A percentile compares a stretch with the other conserved stretches of the same genome.
These are phyloP conservation scores for Plasmodium yoelii DNA, from an alignment of 169 alveolate genomes.

Conservation along the genomic window DNA sequence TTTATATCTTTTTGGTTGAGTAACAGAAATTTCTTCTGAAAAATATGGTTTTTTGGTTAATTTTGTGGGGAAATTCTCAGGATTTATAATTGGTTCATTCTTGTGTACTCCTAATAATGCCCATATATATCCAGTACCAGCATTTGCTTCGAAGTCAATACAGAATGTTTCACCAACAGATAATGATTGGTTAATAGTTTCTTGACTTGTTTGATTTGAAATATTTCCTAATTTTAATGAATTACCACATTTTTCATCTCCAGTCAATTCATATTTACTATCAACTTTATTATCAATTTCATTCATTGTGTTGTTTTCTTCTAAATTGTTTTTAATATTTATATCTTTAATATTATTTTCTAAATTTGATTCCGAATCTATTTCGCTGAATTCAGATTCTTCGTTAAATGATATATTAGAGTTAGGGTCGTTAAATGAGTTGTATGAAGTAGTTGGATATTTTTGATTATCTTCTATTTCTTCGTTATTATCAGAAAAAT, in stretches of 20 bases:
- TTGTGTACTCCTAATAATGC: constrained; percentile 37
- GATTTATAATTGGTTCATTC: constrained; percentile 11
- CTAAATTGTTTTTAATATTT: neutral
- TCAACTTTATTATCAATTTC: neutral
- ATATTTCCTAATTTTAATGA: constrained; percentile 24
- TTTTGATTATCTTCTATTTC: neutral
- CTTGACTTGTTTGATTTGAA: constrained; percentile 22
- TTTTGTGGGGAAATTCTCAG: constrained; percentile 38
- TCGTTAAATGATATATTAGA: neutral
- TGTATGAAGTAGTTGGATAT: neutral
- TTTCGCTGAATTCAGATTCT: neutral
- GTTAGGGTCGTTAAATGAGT: neutral
- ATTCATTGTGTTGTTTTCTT: constrained; percentile 5
- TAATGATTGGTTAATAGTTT: neutral
- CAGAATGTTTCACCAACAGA: constrained; percentile 17
- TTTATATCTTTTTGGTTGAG: constrained; percentile 18
- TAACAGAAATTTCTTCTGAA: constrained; percentile 44
- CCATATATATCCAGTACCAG: constrained; percentile 61
- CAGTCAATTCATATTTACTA: constrained; percentile 15
- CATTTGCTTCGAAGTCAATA: constrained; percentile 20
- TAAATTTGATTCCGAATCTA: neutral
- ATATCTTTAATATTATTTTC: neutral
- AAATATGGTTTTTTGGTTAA: constrained; percentile 21
- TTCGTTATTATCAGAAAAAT: neutral
- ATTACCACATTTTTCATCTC: constrained; percentile 41